Percentiles rank a stretch among this genome's conserved stretches.
Conservation (phyloP, 2,329 filamentous ascomycete species). For the Orbilia brochopaga region DNA sequence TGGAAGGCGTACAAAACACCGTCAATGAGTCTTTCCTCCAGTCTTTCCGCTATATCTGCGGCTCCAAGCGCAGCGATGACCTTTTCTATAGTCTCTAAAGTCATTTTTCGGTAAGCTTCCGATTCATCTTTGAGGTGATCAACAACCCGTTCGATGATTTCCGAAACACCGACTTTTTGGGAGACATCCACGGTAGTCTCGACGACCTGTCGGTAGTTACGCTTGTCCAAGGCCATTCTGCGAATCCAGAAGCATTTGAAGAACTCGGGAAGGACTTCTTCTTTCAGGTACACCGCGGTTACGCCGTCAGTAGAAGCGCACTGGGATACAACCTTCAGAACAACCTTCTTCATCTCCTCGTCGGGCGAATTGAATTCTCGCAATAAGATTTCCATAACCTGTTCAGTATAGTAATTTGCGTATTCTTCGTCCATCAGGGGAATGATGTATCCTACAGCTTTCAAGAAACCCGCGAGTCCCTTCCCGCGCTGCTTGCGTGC, state of each 20-base stretch:
- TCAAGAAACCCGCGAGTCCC: slow-evolving; percentile 91
- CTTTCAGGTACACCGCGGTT: slow-evolving; percentile 90
- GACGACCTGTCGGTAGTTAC: slow-evolving; percentile 96
- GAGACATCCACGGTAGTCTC: slow-evolving; percentile 97
- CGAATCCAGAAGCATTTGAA: slow-evolving; percentile 99
- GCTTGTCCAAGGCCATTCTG: slow-evolving; percentile 94
- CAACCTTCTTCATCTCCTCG: slow-evolving; percentile 99
- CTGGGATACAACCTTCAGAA: slow-evolving; percentile 94
- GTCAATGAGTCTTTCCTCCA: slow-evolving; percentile 93
- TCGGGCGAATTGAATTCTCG: slow-evolving; percentile 96
- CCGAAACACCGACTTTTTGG: slow-evolving; percentile 95
- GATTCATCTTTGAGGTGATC: slow-evolving; percentile 97
- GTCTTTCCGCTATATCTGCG: slow-evolving; percentile 86
- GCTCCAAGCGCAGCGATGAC: slow-evolving; percentile 90
- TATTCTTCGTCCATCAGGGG: slow-evolving; percentile 99
- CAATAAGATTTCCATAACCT: slow-evolving; percentile 98
- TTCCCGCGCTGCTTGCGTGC: slow-evolving; percentile 96
- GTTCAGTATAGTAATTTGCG: slow-evolving; percentile 96
- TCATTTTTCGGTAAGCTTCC: slow-evolving; percentile 98
- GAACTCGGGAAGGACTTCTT: slow-evolving; percentile 92
- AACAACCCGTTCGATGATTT: slow-evolving; percentile 92
- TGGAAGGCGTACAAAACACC: slow-evolving; percentile 96
- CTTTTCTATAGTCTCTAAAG: slow-evolving; percentile 96
- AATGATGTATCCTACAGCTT: slow-evolving; percentile 97
- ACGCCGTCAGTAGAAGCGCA: slow-evolving; percentile 94